phyloP scores from a whole-genome alignment of 2,329 filamentous ascomycete species.

The Trichocomaceae sp. region DNA sequence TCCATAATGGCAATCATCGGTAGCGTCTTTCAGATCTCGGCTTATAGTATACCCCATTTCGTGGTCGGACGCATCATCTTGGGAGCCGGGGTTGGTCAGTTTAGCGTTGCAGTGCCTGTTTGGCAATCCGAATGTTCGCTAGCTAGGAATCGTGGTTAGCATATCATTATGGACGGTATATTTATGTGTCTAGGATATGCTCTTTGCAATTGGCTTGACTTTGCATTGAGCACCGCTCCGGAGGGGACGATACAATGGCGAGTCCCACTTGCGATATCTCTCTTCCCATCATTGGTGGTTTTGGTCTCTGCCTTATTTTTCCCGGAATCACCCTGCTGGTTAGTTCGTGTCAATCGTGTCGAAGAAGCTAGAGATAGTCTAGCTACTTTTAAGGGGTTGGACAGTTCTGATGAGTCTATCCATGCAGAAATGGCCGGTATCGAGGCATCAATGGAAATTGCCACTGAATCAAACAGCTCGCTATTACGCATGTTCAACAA shows the following conservation, averaged over 20 bases:
- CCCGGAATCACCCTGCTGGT: neutral
- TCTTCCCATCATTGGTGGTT: neutral
- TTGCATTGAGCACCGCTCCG: neutral
- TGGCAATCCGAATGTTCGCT: conserved; percentile 70
- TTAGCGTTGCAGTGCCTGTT: conserved; percentile 86
- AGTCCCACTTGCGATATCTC: neutral
- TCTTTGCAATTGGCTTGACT: neutral
- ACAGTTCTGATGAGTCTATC: neutral
- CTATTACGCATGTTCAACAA: no score
- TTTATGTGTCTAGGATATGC: neutral
- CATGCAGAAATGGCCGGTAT: neutral
- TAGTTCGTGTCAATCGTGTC: neutral
- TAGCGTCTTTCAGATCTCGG: conserved; percentile 74
- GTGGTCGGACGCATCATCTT: conserved; percentile 71
- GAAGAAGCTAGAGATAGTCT: neutral
- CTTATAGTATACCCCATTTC: conserved; percentile 85
- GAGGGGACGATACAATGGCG: neutral
- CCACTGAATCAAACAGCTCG: no score
- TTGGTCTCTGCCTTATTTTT: neutral
- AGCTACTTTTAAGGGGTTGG: neutral
- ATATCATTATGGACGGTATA: neutral
- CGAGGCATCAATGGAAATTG: neutral
- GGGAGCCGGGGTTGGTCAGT: conserved; percentile 76
- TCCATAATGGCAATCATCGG: conserved; percentile 80
- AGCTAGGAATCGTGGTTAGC: neutral